Evolutionary conservation across 257 asterid species (phyloP), one percentile per base, ranked within the genome.

Genomic region (Mentha longifolia): DNA sequence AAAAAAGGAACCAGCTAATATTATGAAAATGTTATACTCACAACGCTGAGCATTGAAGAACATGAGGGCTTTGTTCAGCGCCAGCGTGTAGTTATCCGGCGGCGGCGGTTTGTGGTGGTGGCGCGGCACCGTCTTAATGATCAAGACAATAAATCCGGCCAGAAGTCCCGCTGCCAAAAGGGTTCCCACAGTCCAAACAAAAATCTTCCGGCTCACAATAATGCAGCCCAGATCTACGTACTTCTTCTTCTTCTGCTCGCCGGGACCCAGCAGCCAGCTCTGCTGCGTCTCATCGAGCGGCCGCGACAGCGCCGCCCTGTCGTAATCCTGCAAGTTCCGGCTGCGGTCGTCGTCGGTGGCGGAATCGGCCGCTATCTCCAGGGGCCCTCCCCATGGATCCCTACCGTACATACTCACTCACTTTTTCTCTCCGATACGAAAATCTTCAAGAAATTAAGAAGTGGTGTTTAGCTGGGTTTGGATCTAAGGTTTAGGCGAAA

Each of bases 381-480:
- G 80, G 19, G 99, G 88, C 54, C 99, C 99, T 1, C 99, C 99
- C 99, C 99, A 94, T 31, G 97, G 98, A 84, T 94, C 99, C 65
- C 99, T 81, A 0, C 98, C 99, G 81, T 81, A 94, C 98, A 94
- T 93, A 19, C 81, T 85, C 56, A 70, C 46, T n/a, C 73, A 33
- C 37, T 33, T 6, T 43, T 31, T 28, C 55, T 30, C 59, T 39
- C 51, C 0, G 13, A 63, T 11, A 0, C 17, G 20, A 42, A 22
- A 63, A 64, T 65, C 54, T 74, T 57, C 16, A 8, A 1, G 54
- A 37, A 59, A 75, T 51, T 31, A 61, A 41, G 20, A 35, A 9
- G 37, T 17, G 33, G n/a, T 52, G 5, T 3, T 30, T 22, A 65
- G 17, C 73, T 45, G 35, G 71, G 9, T 28, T 46, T 46, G 43